Evolutionary conservation across 179 eudicot species (phyloP), one percentile per base, ranked within the genome.

Genomic region (Beta corolliflora): DNA sequence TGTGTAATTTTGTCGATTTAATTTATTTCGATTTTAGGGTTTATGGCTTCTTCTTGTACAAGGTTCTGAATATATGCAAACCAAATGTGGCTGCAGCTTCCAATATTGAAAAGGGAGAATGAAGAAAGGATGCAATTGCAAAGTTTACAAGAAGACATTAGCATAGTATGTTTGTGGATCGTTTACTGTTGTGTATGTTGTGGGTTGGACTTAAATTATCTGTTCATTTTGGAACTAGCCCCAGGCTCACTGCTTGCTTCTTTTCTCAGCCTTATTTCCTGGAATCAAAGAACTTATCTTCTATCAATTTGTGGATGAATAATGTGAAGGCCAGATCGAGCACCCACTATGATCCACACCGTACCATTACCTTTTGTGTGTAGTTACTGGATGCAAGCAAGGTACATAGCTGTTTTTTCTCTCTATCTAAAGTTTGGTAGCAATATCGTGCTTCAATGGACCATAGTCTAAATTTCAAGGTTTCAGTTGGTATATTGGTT

Each of bases 331-430:
- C 89, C 76, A 90, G 98, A 88, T 93, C 98, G 45, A 93, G 97
- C 85, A 91, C 94, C 74, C 98, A 95, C 85, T 95, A 95, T 83
- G 97, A 95, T 90, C 98, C 98, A 69, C 98, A 93, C 81, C 97
- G 92, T 64, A 93, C n/a, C n/a, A n/a, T n/a, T n/a, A 95, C 77
- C 90, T 95, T 82, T 79, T 95, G 69, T 95, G 98, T 73, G 77
- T 93, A 72, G 88, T 95, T 80, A 63, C 97, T 82, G 98, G 98
- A 76, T 75, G 92, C 83, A 95, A 93, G 85, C 90, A 85, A 89
- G 98, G 98, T 93, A 64, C 13, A 21, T 59, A 46, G 68, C 29
- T 82, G 46, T 53, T 12, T 59, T 3, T 46, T n/a, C n/a, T n/a
- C n/a, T n/a, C n/a, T 46, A 36, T 25, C 68, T 9, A 25, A 64